Evolutionary conservation across 306 rosid genomes (phyloP), one percentile per base, ranked within the genome.

Genomic region (Prunus davidiana): DNA sequence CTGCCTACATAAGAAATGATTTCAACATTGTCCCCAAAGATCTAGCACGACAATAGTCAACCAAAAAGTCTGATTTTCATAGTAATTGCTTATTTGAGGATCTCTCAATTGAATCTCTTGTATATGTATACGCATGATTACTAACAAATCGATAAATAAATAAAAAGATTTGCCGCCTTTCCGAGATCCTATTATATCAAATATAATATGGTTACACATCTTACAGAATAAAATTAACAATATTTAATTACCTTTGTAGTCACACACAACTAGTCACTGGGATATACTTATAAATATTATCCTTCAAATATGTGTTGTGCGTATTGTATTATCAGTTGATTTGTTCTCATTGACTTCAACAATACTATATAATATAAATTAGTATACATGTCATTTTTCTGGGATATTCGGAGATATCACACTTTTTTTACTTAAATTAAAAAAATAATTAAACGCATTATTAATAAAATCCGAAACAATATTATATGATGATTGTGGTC

Each of bases 191-290:
- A 34, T 57, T 64, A 2, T 24, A 54, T 57, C 66, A 30, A 20
- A 45, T 22, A 60, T 18, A 71, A 47, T 69, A 13, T 22, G 1
- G 18, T 52, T 19, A 28, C 43, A n/a, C 46, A 69, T 74, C 27
- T 69, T 28, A 47, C 20, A 78, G 74, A 74, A 74, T 74, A 47
- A 24, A 78, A 18, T 69, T 55, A 73, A 19, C 70, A 38, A 73
- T 68, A 41, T 14, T 60, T 50, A 19, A 57, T 45, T 50, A n/a
- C 22, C 49, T 60, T 6, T n/a, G 24, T 57, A 38, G 65, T 28
- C 69, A 30, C 52, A 41, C 13, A 12, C 43, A 67, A 55, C 27
- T 1, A 58, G 38, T 5, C 12, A 38, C 52, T 56, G 19, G n/a
- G 27, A 27, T 15, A 69, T 52, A 66, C 11, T 58, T 60, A 38